Evolutionary conservation across 1,284 basidiomycete genomes (phyloP).

Genomic region (Dichomitus squalens): DNA sequence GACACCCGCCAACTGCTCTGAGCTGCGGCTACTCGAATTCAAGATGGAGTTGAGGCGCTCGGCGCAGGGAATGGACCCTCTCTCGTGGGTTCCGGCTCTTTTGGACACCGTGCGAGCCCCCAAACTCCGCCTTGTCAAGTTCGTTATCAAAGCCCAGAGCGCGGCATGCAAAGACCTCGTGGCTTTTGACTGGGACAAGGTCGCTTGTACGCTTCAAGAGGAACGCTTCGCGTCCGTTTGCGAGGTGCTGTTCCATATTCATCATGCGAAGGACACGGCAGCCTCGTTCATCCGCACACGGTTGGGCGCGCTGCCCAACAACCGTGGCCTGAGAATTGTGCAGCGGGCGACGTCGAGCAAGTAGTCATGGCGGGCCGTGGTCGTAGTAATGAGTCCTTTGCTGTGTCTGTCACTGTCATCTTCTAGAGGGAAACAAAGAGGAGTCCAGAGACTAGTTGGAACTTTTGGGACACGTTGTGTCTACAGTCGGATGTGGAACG

Average conservation of each 20-base stretch:
- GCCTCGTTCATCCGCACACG: constrained; percentile 9
- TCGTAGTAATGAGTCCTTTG: no score
- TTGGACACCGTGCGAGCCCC: constrained; percentile 12
- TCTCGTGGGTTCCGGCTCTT: constrained; percentile 15
- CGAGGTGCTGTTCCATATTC: constrained; percentile 15
- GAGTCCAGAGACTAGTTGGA: no score
- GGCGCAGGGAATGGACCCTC: not conserved
- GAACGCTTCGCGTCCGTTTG: constrained; percentile 16
- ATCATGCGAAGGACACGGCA: not conserved
- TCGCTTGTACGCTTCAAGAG: constrained; percentile 12
- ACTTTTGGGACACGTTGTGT: no score
- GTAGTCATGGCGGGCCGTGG: no score
- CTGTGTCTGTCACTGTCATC: no score
- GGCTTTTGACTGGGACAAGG: constrained; percentile 17
- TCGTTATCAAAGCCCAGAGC: constrained; percentile 17
- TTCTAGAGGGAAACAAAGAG: no score
- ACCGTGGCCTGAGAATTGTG: not conserved
- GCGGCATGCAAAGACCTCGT: not conserved
- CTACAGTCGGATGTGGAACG: no score
- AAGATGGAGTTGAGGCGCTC: constrained; percentile 12
- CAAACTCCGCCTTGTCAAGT: constrained; percentile 20
- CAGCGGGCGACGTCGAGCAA: not conserved
- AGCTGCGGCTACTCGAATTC: constrained; percentile 11
- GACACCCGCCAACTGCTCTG: constrained; percentile 9
- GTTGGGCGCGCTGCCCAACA: constrained; percentile 7